Conservation (phyloP, 1,284 basidiomycete species). For the Bondarzewia mesenterica region DNA sequence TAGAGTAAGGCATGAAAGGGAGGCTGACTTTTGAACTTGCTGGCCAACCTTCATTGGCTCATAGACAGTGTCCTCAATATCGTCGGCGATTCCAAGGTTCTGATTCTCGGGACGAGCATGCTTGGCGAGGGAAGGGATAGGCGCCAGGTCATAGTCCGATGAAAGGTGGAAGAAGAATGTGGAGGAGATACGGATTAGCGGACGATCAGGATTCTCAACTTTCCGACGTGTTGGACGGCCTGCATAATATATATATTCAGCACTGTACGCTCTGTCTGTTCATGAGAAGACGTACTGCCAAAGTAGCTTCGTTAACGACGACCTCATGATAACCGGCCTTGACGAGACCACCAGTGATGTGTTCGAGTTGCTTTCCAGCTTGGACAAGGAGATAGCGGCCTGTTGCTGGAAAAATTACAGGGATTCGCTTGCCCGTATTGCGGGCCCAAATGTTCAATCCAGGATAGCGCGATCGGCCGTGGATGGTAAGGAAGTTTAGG, state of each 20-base stretch:
- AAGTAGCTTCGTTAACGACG: constrained; percentile 73
- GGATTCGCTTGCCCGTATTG: constrained; percentile 82
- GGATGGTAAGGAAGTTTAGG: constrained; percentile 81
- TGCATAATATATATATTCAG: constrained; percentile 23
- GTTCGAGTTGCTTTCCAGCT: constrained; percentile 89
- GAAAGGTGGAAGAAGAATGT: constrained; percentile 94
- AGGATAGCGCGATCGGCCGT: constrained; percentile 81
- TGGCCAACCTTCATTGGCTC: constrained; percentile 79
- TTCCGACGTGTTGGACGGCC: constrained; percentile 63
- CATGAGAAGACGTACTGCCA: not conserved
- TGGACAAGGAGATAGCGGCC: constrained; percentile 75
- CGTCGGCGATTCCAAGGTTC: constrained; percentile 27
- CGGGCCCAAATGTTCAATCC: constrained; percentile 87
- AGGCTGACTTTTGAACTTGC: constrained; percentile 72
- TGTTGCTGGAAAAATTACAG: constrained; percentile 70
- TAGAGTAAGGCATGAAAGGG: not conserved
- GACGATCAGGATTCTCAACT: constrained; percentile 56
- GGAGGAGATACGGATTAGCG: constrained; percentile 84
- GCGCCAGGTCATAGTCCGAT: constrained; percentile 68
- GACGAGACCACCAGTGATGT: constrained; percentile 79
- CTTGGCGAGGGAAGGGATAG: constrained; percentile 48
- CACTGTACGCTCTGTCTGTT: not conserved
- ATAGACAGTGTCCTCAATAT: constrained; percentile 44
- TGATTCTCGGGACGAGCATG: constrained; percentile 34
- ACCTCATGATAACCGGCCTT: constrained; percentile 93